A percentile compares a stretch with the other conserved stretches of the same genome.
Conservation (phyloP, 768 basidiomycete genomes). For the Boletus tomentosulus region DNA sequence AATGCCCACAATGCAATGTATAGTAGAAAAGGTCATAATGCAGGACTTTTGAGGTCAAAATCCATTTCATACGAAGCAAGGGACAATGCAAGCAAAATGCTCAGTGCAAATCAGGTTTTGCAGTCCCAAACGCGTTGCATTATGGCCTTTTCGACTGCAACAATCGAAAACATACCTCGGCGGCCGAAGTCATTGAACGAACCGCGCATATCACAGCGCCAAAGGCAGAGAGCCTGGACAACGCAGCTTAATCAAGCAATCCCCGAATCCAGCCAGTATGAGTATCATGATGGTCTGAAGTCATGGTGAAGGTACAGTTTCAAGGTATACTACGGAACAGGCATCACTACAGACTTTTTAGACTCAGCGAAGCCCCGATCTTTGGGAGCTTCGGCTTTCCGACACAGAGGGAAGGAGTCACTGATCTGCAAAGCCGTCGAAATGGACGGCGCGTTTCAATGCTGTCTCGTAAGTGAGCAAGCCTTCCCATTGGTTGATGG, state of each 20-base stretch:
- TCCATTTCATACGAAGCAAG: slow-evolving; percentile 7
- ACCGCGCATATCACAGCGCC: not conserved
- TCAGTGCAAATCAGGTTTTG: slow-evolving; percentile 13
- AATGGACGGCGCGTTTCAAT: too few relatives aligned
- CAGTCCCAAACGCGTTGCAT: slow-evolving; percentile 24
- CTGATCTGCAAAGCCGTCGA: too few relatives aligned
- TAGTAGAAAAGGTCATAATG: slow-evolving; percentile 29
- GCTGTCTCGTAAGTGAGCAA: too few relatives aligned
- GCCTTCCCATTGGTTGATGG: too few relatives aligned
- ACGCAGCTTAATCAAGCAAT: not conserved
- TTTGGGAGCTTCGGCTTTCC: too few relatives aligned
- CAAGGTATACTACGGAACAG: too few relatives aligned
- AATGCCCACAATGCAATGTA: not conserved
- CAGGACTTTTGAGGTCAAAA: slow-evolving; percentile 21
- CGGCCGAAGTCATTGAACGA: not conserved
- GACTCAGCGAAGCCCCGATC: not conserved
- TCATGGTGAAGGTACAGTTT: not conserved
- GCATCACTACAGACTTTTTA: not conserved
- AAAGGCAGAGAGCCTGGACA: not conserved
- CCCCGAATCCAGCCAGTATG: not conserved
- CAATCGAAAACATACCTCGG: slow-evolving; percentile 17
- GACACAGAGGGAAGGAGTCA: too few relatives aligned
- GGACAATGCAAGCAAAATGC: slow-evolving; percentile 2
- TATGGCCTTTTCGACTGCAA: slow-evolving; percentile 21
- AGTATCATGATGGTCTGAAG: not conserved